phyloP scores from a whole-genome alignment of 2,329 filamentous ascomycete species.

The Aspergillus ibericus region DNA sequence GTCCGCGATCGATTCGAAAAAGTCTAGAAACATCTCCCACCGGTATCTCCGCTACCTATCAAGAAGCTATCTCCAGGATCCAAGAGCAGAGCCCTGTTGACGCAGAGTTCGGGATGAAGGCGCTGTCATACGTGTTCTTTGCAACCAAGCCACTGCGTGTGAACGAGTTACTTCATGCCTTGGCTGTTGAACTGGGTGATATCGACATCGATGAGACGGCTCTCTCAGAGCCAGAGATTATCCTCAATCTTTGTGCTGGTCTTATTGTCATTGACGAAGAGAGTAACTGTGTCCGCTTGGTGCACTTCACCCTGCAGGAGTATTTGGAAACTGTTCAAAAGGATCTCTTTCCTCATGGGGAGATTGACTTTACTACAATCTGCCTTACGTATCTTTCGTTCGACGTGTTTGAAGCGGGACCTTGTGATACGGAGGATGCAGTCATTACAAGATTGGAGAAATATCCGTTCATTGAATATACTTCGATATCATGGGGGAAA shows the following conservation, averaged over 20 bases:
- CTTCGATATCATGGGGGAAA: not conserved
- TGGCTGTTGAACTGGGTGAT: not conserved
- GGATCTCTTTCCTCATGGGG: conserved; percentile 32
- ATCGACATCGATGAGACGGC: not conserved
- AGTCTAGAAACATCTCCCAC: not conserved
- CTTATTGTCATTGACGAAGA: conserved; percentile 37
- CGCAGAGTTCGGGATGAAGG: not conserved
- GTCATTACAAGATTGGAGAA: not conserved
- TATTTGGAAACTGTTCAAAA: conserved; percentile 39
- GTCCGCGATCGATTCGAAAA: not conserved
- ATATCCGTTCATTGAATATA: not conserved
- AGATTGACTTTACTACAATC: conserved; percentile 27
- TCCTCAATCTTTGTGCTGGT: not conserved
- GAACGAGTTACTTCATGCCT: conserved; percentile 1
- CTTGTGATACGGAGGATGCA: not conserved
- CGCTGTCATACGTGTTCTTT: not conserved
- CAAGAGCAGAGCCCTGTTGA: not conserved
- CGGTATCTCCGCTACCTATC: not conserved
- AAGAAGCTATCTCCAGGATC: conserved; percentile 6
- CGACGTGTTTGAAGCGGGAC: not conserved
- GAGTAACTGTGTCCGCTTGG: conserved; percentile 42
- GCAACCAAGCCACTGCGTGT: not conserved
- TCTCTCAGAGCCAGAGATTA: not conserved
- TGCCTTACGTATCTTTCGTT: conserved; percentile 24
- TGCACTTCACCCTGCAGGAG: conserved; percentile 50